These are phyloP conservation scores for Globisporangium takayamanum DNA, from an alignment of 352 stramenopile genomes.

Conservation along the genomic window DNA sequence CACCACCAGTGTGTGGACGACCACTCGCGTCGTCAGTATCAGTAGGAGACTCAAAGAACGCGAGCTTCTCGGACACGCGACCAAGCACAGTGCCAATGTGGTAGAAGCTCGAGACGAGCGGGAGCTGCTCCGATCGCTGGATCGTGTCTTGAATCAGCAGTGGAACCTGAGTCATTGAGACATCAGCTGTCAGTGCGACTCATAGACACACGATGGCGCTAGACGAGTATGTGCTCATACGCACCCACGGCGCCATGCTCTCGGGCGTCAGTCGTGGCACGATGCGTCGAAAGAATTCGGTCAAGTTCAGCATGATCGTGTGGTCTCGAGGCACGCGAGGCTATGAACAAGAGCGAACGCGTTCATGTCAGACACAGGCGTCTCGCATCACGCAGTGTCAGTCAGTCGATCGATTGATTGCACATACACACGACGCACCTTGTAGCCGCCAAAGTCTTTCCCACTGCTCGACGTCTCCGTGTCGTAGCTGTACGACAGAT, in stretches of 20 bases:
- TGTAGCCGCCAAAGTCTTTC: conserved; percentile 41
- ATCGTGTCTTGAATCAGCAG: conserved; percentile 30
- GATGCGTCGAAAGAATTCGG: conserved; percentile 62
- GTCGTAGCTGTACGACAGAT: conserved; percentile 70
- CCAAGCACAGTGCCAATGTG: conserved; percentile 43
- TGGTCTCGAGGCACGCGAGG: conserved; percentile 63
- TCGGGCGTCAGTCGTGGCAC: conserved; percentile 24
- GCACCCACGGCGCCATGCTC: conserved; percentile 42
- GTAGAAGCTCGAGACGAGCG: conserved; percentile 59
- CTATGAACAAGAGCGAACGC: conserved; percentile 19
- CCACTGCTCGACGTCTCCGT: conserved; percentile 29
- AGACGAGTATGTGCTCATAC: conserved; percentile 1
- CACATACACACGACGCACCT: conserved; percentile 23
- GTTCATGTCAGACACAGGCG: not conserved
- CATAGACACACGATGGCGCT: not conserved
- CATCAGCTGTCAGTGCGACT: not conserved
- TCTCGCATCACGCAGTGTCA: not conserved
- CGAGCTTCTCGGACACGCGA: conserved; percentile 18
- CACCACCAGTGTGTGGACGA: not conserved
- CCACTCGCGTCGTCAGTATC: not conserved
- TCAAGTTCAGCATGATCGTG: conserved; percentile 76
- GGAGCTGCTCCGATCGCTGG: conserved; percentile 19
- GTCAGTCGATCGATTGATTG: not conserved
- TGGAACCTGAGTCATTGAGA: conserved; percentile 19
- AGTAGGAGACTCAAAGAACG: conserved; percentile 17